Percentiles rank a stretch among this genome's conserved stretches.
These are phyloP conservation scores for Prunus campanulata DNA, from an alignment of 306 rosid species.

Conservation along the genomic window DNA sequence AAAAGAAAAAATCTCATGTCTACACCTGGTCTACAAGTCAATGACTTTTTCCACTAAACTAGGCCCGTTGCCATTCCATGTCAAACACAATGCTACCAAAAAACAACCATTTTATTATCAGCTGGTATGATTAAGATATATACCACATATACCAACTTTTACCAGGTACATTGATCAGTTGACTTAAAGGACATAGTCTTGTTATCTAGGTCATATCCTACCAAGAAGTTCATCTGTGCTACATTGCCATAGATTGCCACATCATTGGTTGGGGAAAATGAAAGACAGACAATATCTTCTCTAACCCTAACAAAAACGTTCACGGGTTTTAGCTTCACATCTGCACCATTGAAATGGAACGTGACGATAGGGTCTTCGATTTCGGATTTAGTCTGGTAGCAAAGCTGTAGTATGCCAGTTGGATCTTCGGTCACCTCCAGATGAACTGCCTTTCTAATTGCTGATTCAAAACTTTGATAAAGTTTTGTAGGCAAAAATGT, in stretches of 20 bases:
- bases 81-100: too few relatives aligned
- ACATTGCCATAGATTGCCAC: conserved; percentile 40
- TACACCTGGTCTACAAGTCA: too few relatives aligned
- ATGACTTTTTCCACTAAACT: too few relatives aligned
- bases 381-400: conserved; percentile 19
- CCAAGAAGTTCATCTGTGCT: conserved; percentile 41
- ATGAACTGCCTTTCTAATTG: not conserved
- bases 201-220: conserved; percentile 41
- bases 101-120: too few relatives aligned
- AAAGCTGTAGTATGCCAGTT: not conserved
- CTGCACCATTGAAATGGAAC: conserved; percentile 39
- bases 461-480: conserved; percentile 25
- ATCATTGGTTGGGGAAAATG: not conserved
- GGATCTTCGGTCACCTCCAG: conserved; percentile 13
- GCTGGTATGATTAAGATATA: too few relatives aligned
- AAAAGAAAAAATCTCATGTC: too few relatives aligned
- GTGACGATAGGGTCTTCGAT: conserved; percentile 21
- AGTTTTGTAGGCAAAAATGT: conserved; percentile 19
- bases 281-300: conserved; percentile 32
- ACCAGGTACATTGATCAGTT: conserved; percentile 17
- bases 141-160: not conserved
- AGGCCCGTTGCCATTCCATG: too few relatives aligned
- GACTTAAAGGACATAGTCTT: conserved; percentile 41
- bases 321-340: conserved; percentile 21
- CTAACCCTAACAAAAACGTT: conserved; percentile 29